Base-by-base conservation (phyloP, 2,329 filamentous ascomycete species). In the Pyrenophora tritici-repentis region DNA sequence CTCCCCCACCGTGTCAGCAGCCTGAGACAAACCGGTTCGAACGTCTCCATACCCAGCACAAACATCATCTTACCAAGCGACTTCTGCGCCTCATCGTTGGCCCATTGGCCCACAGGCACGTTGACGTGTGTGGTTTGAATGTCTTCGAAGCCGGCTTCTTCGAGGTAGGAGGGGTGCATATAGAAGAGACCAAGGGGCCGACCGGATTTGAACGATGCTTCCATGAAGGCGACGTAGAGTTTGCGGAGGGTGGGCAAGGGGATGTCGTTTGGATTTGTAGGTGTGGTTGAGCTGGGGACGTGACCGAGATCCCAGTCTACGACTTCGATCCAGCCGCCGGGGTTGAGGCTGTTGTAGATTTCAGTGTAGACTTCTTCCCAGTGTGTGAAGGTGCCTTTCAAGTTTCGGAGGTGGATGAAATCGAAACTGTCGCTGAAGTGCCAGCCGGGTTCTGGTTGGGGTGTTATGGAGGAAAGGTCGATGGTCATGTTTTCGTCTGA, bases 361-460 rank as follows among this genome's bases (percentile, higher is more conserved):
- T 80, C 76, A 14, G 66, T 61, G 56, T 81, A 81, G 17, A 81
- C 72, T 4, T 63, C 61, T 24, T 68, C 56, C 79, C 79, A 81
- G 53, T 79, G 72, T 5, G 71, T 61, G 50, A 81, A 81, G 3
- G 74, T 74, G 29, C 79, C 79, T 22, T 76, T 76, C 43, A 81
- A 72, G 39, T 74, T 74, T 42, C 79, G 76, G 7, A 80, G 58
- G 53, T 81, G 79, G 40, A 81, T 76, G 26, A 80, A 70, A 45
- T 81, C 78, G 62, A 79, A 81, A 1, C 74, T 71, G 5, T 77
- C 70, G 47, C 75, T 75, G 51, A 79, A 81, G 35, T 78, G 74
- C 79, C 79, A 81, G 17, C 71, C 70, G 1, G 65, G 64, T 38
- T 63, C 60, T 2, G 58, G 56, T 18, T 58, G 60, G 1, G 61